Evolutionary conservation across 257 asterid genomes (phyloP).

Genomic region (Solanum neorickii): DNA sequence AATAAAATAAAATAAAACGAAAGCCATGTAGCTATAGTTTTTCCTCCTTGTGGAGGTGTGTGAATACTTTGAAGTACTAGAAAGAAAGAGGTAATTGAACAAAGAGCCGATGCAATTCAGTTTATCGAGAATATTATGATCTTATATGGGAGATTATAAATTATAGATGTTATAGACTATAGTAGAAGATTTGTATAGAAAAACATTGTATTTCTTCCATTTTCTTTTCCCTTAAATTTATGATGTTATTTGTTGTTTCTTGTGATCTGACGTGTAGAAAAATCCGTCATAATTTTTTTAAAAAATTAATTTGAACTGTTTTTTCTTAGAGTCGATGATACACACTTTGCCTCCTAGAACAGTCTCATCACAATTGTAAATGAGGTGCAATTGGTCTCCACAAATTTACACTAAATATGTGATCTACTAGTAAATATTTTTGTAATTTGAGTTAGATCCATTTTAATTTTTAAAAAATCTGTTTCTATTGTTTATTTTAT

Average conservation of each 20-base stretch:
- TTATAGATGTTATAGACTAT: background rate
- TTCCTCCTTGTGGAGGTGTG: background rate
- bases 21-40: background rate
- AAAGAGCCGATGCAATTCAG: background rate
- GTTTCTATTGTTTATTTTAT: background rate
- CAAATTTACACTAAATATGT: background rate
- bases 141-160: background rate
- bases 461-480: too few species aligned
- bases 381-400: background rate
- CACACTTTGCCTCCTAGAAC: background rate
- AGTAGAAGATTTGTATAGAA: background rate
- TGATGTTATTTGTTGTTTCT: background rate
- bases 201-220: background rate
- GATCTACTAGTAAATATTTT: background rate
- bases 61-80: background rate
- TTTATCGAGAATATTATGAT: background rate
- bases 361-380: background rate
- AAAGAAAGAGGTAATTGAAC: background rate
- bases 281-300: background rate
- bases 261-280: too few species aligned
- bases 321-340: background rate
- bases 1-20: background rate
- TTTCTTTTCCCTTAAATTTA: background rate
- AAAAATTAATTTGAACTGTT: too few species aligned
- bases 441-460: background rate